Conservation (phyloP, 805 yeast species). For the Zygotorulaspora danielsina region DNA sequence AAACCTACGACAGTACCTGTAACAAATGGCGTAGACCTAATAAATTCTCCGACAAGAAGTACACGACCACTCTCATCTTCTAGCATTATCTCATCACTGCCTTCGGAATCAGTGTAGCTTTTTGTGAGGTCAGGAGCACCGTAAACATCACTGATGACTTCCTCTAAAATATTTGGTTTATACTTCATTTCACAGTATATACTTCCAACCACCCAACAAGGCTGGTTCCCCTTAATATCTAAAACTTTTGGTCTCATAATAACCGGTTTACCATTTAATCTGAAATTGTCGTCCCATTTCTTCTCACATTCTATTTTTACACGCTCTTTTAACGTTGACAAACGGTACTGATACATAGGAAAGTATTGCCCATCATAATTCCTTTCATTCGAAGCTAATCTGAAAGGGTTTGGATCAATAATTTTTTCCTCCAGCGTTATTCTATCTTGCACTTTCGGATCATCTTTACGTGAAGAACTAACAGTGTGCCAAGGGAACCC, state of each 20-base stretch:
- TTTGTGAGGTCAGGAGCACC: constrained; percentile 41
- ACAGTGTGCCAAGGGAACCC: background rate
- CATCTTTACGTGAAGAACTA: constrained; percentile 15
- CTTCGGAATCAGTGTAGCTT: constrained; percentile 52
- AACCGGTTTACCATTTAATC: constrained; percentile 37
- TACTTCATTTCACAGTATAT: constrained; percentile 76
- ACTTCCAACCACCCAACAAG: constrained; percentile 84
- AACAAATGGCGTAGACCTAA: constrained; percentile 56
- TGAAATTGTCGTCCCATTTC: constrained; percentile 54
- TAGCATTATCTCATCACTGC: constrained; percentile 58
- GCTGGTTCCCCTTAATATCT: constrained; percentile 40
- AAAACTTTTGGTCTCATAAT: constrained; percentile 42
- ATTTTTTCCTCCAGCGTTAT: constrained; percentile 15
- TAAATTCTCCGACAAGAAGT: constrained; percentile 56
- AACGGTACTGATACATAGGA: constrained; percentile 50
- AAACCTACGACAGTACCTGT: constrained; percentile 89
- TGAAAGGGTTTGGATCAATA: constrained; percentile 20
- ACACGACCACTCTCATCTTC: constrained; percentile 95
- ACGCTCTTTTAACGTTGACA: constrained; percentile 45
- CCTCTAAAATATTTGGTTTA: constrained; percentile 81
- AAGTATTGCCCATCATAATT: constrained; percentile 56
- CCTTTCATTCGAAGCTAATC: constrained; percentile 34
- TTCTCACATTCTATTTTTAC: constrained; percentile 43
- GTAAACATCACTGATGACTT: constrained; percentile 55
- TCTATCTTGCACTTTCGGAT: constrained; percentile 16